These are phyloP conservation scores for Aspergillus coremiiformis DNA, from an alignment of 495 filamentous ascomycete genomes.

Conservation along the genomic window DNA sequence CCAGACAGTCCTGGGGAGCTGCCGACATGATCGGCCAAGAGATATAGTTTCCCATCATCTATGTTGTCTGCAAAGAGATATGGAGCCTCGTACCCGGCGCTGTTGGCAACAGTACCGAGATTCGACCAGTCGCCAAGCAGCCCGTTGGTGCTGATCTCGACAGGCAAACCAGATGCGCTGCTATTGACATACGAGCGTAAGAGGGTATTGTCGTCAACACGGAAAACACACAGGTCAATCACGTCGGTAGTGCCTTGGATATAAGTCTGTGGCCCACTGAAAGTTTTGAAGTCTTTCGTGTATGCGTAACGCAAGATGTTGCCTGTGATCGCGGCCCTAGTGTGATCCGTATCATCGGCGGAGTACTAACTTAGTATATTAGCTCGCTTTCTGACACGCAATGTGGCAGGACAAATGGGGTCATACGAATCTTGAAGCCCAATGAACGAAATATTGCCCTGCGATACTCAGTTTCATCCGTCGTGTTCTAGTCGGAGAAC, in stretches of 20 bases:
- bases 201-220: conserved; percentile 1
- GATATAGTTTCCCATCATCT: conserved; percentile 7
- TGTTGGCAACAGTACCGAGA: conserved; percentile 2
- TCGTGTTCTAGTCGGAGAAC: neutral
- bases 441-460: conserved; percentile 14
- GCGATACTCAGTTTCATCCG: neutral
- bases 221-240: conserved; percentile 11
- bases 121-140: conserved; percentile 10
- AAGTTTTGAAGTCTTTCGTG: conserved; percentile 14
- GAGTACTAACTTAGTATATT: conserved; percentile 6
- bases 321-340: neutral
- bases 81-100: conserved; percentile 9
- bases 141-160: conserved; percentile 13
- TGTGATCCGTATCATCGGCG: conserved; percentile 8
- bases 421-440: conserved; percentile 12
- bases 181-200: conserved; percentile 9
- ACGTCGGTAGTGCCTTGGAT: conserved; percentile 1
- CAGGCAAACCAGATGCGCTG: neutral
- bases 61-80: conserved; percentile 14
- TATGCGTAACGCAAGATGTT: conserved; percentile 14
- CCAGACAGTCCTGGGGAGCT: conserved; percentile 7
- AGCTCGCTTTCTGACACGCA: neutral
- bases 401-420: too few relatives aligned
- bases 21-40: conserved; percentile 9
- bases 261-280: conserved; percentile 7